A percentile compares a stretch with the other conserved stretches of the same genome.
Evolutionary conservation across 2,329 filamentous ascomycete species (phyloP).

Genomic region (Torrubiella hemipterigena): DNA sequence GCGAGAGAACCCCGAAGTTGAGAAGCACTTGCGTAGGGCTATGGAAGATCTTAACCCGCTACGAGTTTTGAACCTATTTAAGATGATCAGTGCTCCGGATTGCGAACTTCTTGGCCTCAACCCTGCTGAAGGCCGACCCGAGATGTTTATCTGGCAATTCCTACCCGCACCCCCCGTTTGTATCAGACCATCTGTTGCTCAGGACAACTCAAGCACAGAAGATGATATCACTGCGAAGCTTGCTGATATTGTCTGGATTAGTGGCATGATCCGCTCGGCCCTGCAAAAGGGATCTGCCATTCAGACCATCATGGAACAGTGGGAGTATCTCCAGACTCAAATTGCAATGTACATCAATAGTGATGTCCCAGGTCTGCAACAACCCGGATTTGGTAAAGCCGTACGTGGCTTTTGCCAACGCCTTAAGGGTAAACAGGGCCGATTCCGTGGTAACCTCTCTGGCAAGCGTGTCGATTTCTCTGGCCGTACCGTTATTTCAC

Average conservation of each 20-base stretch:
- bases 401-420: constrained; percentile 92
- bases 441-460: constrained; percentile 91
- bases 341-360: constrained; percentile 98
- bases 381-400: constrained; percentile 74
- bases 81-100: constrained; percentile 70
- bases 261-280: constrained; percentile 73
- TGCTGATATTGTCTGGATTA: constrained; percentile 91
- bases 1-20: constrained; percentile 66
- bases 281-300: constrained; percentile 74
- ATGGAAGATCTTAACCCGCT: constrained; percentile 91
- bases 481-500: constrained; percentile 92
- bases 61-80: constrained; percentile 81
- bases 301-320: constrained; percentile 90
- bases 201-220: constrained; percentile 87
- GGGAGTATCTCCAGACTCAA: constrained; percentile 92
- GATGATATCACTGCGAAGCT: constrained; percentile 95
- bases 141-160: constrained; percentile 97
- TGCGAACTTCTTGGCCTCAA: constrained; percentile 87
- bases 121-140: constrained; percentile 73
- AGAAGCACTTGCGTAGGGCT: constrained; percentile 83
- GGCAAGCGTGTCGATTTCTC: constrained; percentile 99
- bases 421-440: constrained; percentile 92
- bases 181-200: constrained; percentile 85
- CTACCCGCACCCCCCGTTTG: constrained; percentile 88
- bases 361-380: constrained; percentile 84